Base-by-base conservation (phyloP, 306 rosid genomes). In the Fagus sylvatica region DNA sequence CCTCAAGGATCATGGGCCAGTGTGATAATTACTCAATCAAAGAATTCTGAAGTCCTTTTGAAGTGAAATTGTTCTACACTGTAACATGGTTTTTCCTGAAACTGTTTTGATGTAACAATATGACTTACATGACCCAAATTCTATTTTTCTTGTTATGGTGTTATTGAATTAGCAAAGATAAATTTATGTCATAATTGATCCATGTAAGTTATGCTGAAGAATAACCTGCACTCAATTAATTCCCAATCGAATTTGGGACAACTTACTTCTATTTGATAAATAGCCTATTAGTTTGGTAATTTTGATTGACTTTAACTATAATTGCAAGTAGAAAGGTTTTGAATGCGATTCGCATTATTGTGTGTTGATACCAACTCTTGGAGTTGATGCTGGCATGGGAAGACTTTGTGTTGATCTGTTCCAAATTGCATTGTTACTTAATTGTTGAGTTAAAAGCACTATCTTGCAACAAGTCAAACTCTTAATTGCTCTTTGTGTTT, bases 191-290 rank as follows among this genome's bases (percentile, higher is more conserved):
- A 8, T 32, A n/a, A 32, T 53, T 54, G 53, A 72, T 41, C 10
- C 48, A 33, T 22, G 60, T 70, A 60, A 13, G 1, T 65, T 59
- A 5, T 19, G 74, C 74, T 78, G 78, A 85, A 78, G 60, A 80
- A 64, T 89, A 78, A 71, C 61, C 69, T 78, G 53, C 59, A n/a
- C 51, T 80, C 65, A 41, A 53, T 78, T 85, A n/a, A n/a, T n/a
- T n/a, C n/a, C n/a, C n/a, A n/a, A n/a, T n/a, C n/a, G n/a, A n/a
- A n/a, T n/a, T n/a, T n/a, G n/a, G n/a, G n/a, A n/a, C n/a, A n/a
- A n/a, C n/a, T n/a, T n/a, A n/a, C n/a, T n/a, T n/a, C n/a, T n/a
- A n/a, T n/a, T n/a, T n/a, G n/a, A n/a, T n/a, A n/a, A n/a, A n/a
- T n/a, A n/a, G n/a, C n/a, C n/a, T n/a, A n/a, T n/a, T 51, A 15